Evolutionary conservation across 805 yeast species (phyloP).

Genomic region (Groenewaldozyma salmanticensis): DNA sequence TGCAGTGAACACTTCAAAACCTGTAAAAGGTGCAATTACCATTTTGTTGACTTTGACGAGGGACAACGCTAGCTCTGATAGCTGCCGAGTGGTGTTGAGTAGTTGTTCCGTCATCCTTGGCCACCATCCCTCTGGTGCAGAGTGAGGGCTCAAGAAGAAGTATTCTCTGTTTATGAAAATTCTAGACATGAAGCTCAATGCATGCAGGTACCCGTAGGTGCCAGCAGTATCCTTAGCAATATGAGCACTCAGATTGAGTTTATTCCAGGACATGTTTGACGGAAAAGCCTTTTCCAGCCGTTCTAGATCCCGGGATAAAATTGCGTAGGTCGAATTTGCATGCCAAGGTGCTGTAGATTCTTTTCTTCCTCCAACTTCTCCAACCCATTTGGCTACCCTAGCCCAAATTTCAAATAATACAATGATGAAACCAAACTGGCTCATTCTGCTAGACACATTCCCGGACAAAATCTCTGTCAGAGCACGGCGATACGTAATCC

Average conservation of each 20-base stretch:
- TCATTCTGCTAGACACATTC: background rate
- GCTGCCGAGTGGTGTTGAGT: constrained; percentile 1
- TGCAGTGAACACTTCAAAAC: constrained; percentile 10
- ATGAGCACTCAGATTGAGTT: constrained; percentile 6
- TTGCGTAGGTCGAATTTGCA: constrained; percentile 2
- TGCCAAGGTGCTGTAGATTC: constrained; percentile 7
- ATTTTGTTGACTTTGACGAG: constrained; percentile 1
- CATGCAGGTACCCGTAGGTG: constrained; percentile 8
- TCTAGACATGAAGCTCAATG: constrained; percentile 4
- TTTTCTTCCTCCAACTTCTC: constrained; percentile 9
- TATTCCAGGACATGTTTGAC: constrained; percentile 1
- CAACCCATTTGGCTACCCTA: constrained; percentile 10
- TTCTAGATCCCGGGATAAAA: constrained; percentile 5
- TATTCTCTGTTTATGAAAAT: constrained; percentile 9
- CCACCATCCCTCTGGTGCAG: constrained; percentile 9
- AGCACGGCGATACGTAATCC: constrained; percentile 1
- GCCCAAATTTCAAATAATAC: constrained; percentile 10
- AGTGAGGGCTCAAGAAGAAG: constrained; percentile 4
- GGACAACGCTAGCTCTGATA: constrained; percentile 1
- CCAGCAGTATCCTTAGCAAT: constrained; percentile 8
- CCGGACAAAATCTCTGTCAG: background rate
- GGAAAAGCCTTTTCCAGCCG: constrained; percentile 4
- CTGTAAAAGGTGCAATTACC: constrained; percentile 11
- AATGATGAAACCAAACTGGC: constrained; percentile 7
- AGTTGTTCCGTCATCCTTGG: constrained; percentile 1